Conservation (phyloP, 2,329 filamentous ascomycete genomes). For the Cladosporium sp. region DNA sequence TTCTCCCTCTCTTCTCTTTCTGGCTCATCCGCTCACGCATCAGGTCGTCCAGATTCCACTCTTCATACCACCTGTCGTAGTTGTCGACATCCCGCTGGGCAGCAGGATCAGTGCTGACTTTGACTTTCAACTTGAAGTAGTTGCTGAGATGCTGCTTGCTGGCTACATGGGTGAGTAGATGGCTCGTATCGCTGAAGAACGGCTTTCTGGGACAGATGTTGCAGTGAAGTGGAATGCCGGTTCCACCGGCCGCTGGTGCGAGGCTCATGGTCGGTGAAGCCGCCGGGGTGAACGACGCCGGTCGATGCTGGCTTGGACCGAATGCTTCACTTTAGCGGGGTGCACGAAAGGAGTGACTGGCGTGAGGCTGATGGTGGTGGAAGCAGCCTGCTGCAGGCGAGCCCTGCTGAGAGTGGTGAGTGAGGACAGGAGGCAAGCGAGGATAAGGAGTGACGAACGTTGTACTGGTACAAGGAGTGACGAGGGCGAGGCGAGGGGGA, state of each 20-base stretch:
- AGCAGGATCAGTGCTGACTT: conserved; percentile 51
- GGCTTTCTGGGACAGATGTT: conserved; percentile 74
- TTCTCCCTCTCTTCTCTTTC: conserved; percentile 56
- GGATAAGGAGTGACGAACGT: conserved; percentile 2
- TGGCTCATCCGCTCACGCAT: conserved; percentile 71
- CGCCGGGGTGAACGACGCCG: conserved; percentile 7
- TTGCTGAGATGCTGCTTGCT: conserved; percentile 88
- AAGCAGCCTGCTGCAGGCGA: conserved; percentile 7
- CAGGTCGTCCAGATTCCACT: conserved; percentile 63
- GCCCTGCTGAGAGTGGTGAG: background rate
- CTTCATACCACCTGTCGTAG: conserved; percentile 74
- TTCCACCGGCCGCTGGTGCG: conserved; percentile 18
- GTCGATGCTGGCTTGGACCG: conserved; percentile 9
- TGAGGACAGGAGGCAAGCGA: background rate
- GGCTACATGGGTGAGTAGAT: conserved; percentile 83
- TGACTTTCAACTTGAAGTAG: conserved; percentile 74
- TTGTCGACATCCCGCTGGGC: conserved; percentile 56
- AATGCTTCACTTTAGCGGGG: background rate
- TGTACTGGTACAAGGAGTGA: background rate
- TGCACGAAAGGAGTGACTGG: conserved; percentile 13
- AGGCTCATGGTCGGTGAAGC: conserved; percentile 25
- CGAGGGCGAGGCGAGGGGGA: background rate
- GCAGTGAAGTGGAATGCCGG: conserved; percentile 65
- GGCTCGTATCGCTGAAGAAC: conserved; percentile 81
- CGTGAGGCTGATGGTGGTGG: background rate